phyloP scores from a whole-genome alignment of 306 rosid genomes.

The Castanea crenata region DNA sequence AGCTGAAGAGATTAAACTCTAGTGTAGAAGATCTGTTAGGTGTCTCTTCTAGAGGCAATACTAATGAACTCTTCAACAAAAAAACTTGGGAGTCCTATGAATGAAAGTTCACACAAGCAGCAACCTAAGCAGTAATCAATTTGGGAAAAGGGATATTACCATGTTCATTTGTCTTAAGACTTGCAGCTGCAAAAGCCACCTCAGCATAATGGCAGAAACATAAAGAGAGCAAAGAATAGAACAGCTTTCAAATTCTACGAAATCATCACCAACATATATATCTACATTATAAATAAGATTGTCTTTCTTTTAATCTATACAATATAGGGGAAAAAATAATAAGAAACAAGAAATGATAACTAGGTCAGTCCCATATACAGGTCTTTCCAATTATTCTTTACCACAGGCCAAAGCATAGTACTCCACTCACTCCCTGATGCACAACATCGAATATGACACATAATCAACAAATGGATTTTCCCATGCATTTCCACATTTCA shows the following conservation, averaged over 20 bases:
- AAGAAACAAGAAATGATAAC: slow-evolving; percentile 8
- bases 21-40: no score
- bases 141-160: no score
- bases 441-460: slow-evolving; percentile 6
- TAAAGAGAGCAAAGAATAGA: not conserved
- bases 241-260: not conserved
- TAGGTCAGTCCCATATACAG: slow-evolving; percentile 19
- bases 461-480: slow-evolving; percentile 28
- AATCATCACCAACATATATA: slow-evolving; percentile 7
- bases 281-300: slow-evolving; percentile 26
- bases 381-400: slow-evolving; percentile 20
- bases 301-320: slow-evolving; percentile 11
- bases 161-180: not conserved
- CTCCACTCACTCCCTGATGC: slow-evolving; percentile 44
- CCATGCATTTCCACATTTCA: slow-evolving; percentile 26
- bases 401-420: slow-evolving; percentile 22
- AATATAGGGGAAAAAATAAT: not conserved
- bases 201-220: not conserved
- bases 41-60: no score
- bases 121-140: no score
- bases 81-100: no score
- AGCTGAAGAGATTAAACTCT: no score
- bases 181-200: not conserved
- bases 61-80: no score
- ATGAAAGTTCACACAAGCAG: no score